Evolutionary conservation across 2,329 filamentous ascomycete species (phyloP).

Genomic region (Ploettnerulaceae sp.): DNA sequence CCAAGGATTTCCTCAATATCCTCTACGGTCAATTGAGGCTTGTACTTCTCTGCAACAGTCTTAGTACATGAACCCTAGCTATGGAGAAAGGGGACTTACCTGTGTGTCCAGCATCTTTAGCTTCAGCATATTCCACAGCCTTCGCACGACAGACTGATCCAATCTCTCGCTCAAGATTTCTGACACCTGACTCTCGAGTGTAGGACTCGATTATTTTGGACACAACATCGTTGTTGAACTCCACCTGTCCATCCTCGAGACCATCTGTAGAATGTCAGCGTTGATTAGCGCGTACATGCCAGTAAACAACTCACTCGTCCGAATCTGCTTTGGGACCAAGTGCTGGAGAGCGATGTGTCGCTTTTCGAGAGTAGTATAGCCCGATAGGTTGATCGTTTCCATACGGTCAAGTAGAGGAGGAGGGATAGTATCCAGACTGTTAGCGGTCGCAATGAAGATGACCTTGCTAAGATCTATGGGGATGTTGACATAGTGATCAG

Average conservation of each 20-base stretch:
- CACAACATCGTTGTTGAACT: constrained; percentile 75
- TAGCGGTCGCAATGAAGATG: constrained; percentile 95
- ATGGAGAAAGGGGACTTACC: constrained; percentile 17
- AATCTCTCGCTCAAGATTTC: constrained; percentile 92
- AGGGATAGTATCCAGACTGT: constrained; percentile 90
- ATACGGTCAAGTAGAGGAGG: constrained; percentile 92
- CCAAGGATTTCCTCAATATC: constrained; percentile 90
- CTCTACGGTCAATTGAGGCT: constrained; percentile 64
- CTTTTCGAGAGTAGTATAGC: constrained; percentile 97
- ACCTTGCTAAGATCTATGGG: constrained; percentile 95
- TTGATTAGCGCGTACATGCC: constrained; percentile 1
- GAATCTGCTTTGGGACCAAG: constrained; percentile 93
- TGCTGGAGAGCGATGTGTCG: constrained; percentile 89
- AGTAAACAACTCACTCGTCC: constrained; percentile 48
- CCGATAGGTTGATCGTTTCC: constrained; percentile 90
- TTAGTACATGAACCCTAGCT: constrained; percentile 7
- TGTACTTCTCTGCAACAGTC: constrained; percentile 54
- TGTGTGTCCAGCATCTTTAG: constrained; percentile 63
- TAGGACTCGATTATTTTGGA: constrained; percentile 96
- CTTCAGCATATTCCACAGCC: constrained; percentile 90
- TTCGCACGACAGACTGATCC: constrained; percentile 92
- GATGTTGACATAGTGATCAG: constrained; percentile 93
- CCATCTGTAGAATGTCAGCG: constrained; percentile 49
- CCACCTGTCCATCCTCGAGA: constrained; percentile 67
- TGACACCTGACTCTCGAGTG: constrained; percentile 92